Evolutionary conservation across 192 early-diverging fungal species (phyloP), one percentile per base, ranked within the genome.

Genomic region (Podila epicladia): DNA sequence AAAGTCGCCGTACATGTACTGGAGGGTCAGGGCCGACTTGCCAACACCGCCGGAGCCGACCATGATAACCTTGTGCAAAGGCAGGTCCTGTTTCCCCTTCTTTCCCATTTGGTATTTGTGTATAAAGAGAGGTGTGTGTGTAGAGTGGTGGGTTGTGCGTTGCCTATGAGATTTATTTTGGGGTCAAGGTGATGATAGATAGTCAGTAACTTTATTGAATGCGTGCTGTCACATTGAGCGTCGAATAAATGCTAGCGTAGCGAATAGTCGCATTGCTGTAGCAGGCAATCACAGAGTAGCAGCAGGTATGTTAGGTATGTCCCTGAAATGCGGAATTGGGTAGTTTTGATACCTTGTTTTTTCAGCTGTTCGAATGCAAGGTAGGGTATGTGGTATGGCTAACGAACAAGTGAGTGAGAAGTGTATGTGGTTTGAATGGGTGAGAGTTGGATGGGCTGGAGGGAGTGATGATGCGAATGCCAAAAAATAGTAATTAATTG

Each of bases 1-100:
- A 85, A 97, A 97, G 86, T 97, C 94, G 65, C 95, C 94, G 64
- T 95, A 95, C 94, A 95, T 92, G 87, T 92, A 95, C 82, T 96
- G 93, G 32, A 97, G 85, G 1, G 95, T 96, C 38, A 97, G 77
- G 15, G 95, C 95, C 5, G 93, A 94, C 80, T 97, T 97, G 49
- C 95, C 95, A 17, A 97, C 95, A 69, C 94, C 95, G 67, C 95
- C 95, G 26, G 91, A 91, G 31, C 95, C 95, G 35, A 97, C 94
- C 95, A 95, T 95, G 72, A 96, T 96, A 66, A 96, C 92, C 88
- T 96, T 96, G 78, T 96, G 95, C 64, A 95, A 88, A 26, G 93
- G 93, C 24, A 92, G 83, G 65, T 92, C 90, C 48, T 86, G 87
- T 28, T 87, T 90, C 67, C 84, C 70, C 73, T 92, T 92, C 82